Conservation (phyloP, 176 grass and related monocot species). For the Paspalum vaginatum region DNA sequence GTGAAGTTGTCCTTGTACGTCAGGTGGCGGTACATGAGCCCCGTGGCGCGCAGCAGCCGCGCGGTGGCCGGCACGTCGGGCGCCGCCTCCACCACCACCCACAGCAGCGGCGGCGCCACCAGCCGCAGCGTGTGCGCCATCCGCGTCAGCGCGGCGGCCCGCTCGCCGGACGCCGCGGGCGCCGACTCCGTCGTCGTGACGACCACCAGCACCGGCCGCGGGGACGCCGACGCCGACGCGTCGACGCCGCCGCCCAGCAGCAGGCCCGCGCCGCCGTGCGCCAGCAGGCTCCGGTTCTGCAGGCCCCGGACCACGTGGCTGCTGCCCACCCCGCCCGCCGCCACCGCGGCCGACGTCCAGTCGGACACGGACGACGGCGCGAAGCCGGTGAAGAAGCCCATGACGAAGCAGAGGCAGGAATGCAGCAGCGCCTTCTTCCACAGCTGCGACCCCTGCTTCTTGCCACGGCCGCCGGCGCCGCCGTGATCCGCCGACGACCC, state of each 20-base stretch:
- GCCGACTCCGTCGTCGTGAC: slow-evolving; percentile 77
- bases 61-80: slow-evolving; percentile 56
- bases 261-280: neutral
- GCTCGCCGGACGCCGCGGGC: slow-evolving; percentile 44
- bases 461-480: slow-evolving; percentile 30
- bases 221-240: neutral
- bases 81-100: slow-evolving; percentile 82
- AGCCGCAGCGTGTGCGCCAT: slow-evolving; percentile 71
- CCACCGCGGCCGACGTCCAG: slow-evolving; percentile 44
- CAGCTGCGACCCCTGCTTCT: slow-evolving; percentile 63
- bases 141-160: slow-evolving; percentile 59
- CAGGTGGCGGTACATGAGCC: slow-evolving; percentile 88
- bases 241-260: neutral
- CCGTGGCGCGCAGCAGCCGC: slow-evolving; percentile 65
- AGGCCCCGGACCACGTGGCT: slow-evolving; percentile 30
- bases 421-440: slow-evolving; percentile 89
- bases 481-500: slow-evolving; percentile 44
- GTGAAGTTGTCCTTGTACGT: slow-evolving; percentile 95
- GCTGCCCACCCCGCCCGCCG: slow-evolving; percentile 36
- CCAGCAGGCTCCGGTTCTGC: slow-evolving; percentile 48
- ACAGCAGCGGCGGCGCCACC: slow-evolving; percentile 75
- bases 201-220: slow-evolving; percentile 59
- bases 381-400: slow-evolving; percentile 99
- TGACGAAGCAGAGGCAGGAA: slow-evolving; percentile 92
- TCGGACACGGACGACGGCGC: slow-evolving; percentile 73